Conservation (phyloP, 2,329 filamentous ascomycete genomes). For the Chaetothyriales sp. region DNA sequence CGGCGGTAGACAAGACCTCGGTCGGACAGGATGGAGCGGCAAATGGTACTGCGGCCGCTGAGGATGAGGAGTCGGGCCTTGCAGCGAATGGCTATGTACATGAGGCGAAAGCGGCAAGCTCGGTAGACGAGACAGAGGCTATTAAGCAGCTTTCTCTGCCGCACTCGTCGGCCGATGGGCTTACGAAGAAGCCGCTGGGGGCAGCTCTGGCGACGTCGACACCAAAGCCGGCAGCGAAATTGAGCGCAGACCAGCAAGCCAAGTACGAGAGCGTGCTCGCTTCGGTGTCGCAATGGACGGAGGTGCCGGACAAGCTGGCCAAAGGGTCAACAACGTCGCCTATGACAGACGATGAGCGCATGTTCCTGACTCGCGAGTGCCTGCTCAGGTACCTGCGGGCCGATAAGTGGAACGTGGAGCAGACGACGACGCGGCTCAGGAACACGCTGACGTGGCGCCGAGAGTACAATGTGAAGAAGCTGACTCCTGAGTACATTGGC, state of each 20-base stretch:
- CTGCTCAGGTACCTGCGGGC: constrained; percentile 85
- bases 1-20: constrained; percentile 6
- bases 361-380: constrained; percentile 88
- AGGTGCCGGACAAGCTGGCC: constrained; percentile 50
- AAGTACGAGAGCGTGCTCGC: constrained; percentile 72
- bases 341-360: constrained; percentile 63
- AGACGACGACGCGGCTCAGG: constrained; percentile 66
- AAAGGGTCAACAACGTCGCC: constrained; percentile 46
- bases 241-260: constrained; percentile 62
- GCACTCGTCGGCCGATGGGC: constrained; percentile 25
- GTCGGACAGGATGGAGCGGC: constrained; percentile 1
- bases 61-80: background rate
- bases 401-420: constrained; percentile 71
- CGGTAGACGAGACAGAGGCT: constrained; percentile 1
- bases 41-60: background rate
- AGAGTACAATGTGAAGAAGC: constrained; percentile 67
- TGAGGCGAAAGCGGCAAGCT: background rate
- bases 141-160: constrained; percentile 20
- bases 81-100: background rate
- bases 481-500: constrained; percentile 72
- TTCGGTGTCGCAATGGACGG: constrained; percentile 56
- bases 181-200: constrained; percentile 45
- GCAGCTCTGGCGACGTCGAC: constrained; percentile 44
- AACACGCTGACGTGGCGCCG: constrained; percentile 76
- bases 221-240: constrained; percentile 41